These are phyloP conservation scores for Emergomyces africanus DNA, from an alignment of 2,329 filamentous ascomycete species.

Conservation along the genomic window DNA sequence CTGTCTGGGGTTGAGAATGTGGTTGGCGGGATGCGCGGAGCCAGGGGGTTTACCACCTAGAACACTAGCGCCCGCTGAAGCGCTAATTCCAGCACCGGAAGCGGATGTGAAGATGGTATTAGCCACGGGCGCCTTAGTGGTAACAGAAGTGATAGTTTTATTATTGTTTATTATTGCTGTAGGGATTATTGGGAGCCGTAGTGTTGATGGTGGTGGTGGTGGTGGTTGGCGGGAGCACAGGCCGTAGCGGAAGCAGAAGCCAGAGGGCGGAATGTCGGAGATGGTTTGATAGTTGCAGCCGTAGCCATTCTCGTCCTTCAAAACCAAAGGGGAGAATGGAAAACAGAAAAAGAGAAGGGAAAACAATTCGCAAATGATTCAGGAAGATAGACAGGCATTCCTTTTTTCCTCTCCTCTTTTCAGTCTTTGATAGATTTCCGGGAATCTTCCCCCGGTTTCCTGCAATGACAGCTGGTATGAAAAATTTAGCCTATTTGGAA, in stretches of 20 bases:
- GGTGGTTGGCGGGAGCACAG: background rate
- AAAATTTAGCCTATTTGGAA: too few species aligned
- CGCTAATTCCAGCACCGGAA: background rate
- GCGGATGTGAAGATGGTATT: background rate
- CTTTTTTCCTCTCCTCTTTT: background rate
- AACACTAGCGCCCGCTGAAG: background rate
- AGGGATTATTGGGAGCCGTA: background rate
- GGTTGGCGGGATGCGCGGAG: slow-evolving; percentile 1
- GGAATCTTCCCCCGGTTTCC: background rate
- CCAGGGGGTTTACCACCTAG: background rate
- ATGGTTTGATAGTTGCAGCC: slow-evolving; percentile 4
- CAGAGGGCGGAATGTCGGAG: slow-evolving; percentile 1
- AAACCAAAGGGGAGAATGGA: background rate
- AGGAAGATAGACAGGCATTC: background rate
- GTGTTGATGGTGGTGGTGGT: background rate
- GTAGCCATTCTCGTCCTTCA: slow-evolving; percentile 8
- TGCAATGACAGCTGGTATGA: too few species aligned
- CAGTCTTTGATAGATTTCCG: background rate
- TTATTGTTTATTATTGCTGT: background rate
- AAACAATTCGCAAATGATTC: background rate
- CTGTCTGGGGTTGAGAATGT: background rate
- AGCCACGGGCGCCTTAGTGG: background rate
- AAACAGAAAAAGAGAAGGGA: background rate
- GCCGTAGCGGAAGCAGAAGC: background rate
- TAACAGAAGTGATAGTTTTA: background rate